These are phyloP conservation scores for Cladobotryum mycophilum DNA, from an alignment of 2,329 filamentous ascomycete species.

Conservation along the genomic window DNA sequence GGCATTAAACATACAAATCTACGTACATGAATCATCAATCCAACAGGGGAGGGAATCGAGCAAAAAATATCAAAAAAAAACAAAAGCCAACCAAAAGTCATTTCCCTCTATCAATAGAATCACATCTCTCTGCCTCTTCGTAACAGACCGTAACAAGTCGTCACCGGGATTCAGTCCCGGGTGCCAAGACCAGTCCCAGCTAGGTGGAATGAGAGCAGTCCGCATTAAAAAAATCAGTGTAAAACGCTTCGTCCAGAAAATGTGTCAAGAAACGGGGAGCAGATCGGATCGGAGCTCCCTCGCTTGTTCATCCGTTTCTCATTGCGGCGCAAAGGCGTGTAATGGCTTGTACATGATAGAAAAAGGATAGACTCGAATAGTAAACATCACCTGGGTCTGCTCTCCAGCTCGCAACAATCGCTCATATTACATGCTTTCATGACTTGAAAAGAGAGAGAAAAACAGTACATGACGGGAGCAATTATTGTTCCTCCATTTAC, in stretches of 20 bases:
- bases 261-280: neutral
- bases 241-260: slow-evolving; percentile 8
- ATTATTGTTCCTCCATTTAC: slow-evolving; percentile 11
- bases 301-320: neutral
- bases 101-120: slow-evolving; percentile 6
- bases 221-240: slow-evolving; percentile 12
- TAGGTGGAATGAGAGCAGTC: slow-evolving; percentile 7
- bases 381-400: slow-evolving; percentile 26
- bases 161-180: slow-evolving; percentile 1
- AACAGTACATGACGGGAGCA: too few relatives aligned
- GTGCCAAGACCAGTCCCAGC: slow-evolving; percentile 1
- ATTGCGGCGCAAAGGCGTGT: neutral
- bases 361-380: slow-evolving; percentile 24
- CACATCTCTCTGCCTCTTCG: too few relatives aligned
- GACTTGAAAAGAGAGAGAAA: slow-evolving; percentile 15
- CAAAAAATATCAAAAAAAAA: neutral
- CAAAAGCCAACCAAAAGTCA: neutral
- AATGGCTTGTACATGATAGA: slow-evolving; percentile 1
- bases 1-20: too few relatives aligned
- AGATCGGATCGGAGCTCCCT: neutral
- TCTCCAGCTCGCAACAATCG: slow-evolving; percentile 16
- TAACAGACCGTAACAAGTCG: slow-evolving; percentile 6
- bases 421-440: slow-evolving; percentile 21
- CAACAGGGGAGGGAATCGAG: neutral
- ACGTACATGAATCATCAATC: too few relatives aligned